Conservation (phyloP, 192 early-diverging fungal species). For the Thamnidium elegans region DNA sequence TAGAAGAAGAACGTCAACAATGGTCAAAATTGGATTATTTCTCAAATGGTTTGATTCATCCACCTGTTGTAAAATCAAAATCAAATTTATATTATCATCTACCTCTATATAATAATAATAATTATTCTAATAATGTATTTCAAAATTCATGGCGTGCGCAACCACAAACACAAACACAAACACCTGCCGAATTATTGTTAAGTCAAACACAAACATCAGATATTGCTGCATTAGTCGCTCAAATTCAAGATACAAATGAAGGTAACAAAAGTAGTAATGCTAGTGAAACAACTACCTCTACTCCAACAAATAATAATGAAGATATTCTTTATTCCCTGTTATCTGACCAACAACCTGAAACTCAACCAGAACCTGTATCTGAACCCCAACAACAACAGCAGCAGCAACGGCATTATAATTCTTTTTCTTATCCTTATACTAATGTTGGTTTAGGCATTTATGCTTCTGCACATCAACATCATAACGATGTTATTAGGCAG, state of each 20-base stretch:
- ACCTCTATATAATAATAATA: background rate
- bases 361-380: background rate
- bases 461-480: slow-evolving; percentile 38
- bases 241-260: slow-evolving; percentile 11
- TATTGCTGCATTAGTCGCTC: slow-evolving; percentile 10
- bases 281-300: background rate
- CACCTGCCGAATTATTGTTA: background rate
- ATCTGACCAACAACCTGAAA: slow-evolving; percentile 1
- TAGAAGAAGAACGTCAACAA: slow-evolving; percentile 8
- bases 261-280: background rate
- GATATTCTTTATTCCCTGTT: background rate
- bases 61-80: background rate
- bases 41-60: background rate
- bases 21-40: slow-evolving; percentile 10
- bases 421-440: slow-evolving; percentile 12
- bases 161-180: background rate
- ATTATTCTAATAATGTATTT: no score
- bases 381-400: background rate
- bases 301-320: slow-evolving; percentile 6
- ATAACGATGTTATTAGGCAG: slow-evolving; percentile 35
- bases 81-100: background rate
- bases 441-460: slow-evolving; percentile 34
- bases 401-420: background rate
- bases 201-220: slow-evolving; percentile 3
- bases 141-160: background rate